Evolutionary conservation across 192 early-diverging fungal genomes (phyloP), one percentile per base, ranked within the genome.

Genomic region (Coemansia sp.): DNA sequence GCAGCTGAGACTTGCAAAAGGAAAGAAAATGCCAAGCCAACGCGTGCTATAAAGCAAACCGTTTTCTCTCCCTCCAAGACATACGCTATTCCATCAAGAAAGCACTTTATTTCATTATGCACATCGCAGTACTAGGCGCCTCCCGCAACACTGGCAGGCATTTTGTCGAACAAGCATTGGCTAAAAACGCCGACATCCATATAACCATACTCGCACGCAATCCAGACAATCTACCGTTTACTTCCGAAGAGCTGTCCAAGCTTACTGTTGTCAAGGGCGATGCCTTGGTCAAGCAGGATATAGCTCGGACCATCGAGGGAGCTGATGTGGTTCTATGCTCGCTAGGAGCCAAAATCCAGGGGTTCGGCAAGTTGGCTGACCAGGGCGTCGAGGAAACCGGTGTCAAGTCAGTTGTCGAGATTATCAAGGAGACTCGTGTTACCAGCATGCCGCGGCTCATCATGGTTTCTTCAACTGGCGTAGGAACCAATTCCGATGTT

Each of bases 401-500:
- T 5, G 28, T 50, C 11, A 21, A 14, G 44, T 10, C 44, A 6
- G n/a, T 59, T 9, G 40, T 73, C 11, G 58, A 66, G 31, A 38
- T 47, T 9, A 57, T 73, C 40, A 66, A 66, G 34, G 63, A 66
- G 46, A 61, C 58, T 9, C 60, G 60, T 3, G 44, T 43, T 0
- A 39, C 21, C 31, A 66, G 26, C 23, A 54, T 50, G 26, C 70
- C 70, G 12, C 64, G 59, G 3, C 26, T 73, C 20, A 57, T 73
- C 59, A 73, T 73, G 70, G 58, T 73, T 1, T 73, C 70, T 39
- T 73, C 70, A 7, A 62, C 70, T 3, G 70, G 70, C n/a, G 70
- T 55, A n/a, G 64, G 56, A 8, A 41, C 45, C 41, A 39, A 31
- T 45, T 37, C 53, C 28, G 70, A 73, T 31, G 70, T 73, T 53